A percentile compares a stretch with the other conserved stretches of the same genome.
Evolutionary conservation across 805 yeast species (phyloP).

Genomic region (Blastobotrys chiropterorum): DNA sequence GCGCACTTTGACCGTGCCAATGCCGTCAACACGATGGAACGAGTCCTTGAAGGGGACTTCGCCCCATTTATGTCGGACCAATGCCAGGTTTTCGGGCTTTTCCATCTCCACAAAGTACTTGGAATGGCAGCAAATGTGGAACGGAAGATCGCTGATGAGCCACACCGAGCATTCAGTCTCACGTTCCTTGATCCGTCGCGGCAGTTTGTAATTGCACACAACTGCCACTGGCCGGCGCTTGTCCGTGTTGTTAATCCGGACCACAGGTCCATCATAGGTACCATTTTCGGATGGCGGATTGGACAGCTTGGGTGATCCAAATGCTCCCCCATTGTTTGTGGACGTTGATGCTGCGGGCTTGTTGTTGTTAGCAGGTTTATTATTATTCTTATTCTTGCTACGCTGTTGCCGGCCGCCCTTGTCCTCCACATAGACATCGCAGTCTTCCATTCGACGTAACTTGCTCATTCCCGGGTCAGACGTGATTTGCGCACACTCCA

Average conservation of each 20-base stretch:
- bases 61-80: neutral
- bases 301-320: neutral
- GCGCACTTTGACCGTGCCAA: slow-evolving; percentile 1
- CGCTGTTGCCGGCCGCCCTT: neutral
- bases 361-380: neutral
- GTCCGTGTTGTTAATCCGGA: neutral
- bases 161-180: slow-evolving; percentile 1
- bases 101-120: slow-evolving; percentile 3
- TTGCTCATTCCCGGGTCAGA: neutral
- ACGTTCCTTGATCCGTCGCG: neutral
- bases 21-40: slow-evolving; percentile 1
- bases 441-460: neutral
- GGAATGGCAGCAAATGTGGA: slow-evolving; percentile 8
- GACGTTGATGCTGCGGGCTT: neutral
- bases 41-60: neutral
- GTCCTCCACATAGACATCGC: neutral
- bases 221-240: neutral
- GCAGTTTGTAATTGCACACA: neutral
- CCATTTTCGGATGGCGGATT: neutral
- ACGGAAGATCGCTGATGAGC: slow-evolving; percentile 2
- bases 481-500: slow-evolving; percentile 5
- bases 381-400: neutral
- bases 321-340: neutral
- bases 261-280: neutral
- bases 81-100: neutral